Percentiles rank a stretch among this genome's conserved stretches.
phyloP scores from a whole-genome alignment of 164 flowering plant species.

The Berberis thunbergii region DNA sequence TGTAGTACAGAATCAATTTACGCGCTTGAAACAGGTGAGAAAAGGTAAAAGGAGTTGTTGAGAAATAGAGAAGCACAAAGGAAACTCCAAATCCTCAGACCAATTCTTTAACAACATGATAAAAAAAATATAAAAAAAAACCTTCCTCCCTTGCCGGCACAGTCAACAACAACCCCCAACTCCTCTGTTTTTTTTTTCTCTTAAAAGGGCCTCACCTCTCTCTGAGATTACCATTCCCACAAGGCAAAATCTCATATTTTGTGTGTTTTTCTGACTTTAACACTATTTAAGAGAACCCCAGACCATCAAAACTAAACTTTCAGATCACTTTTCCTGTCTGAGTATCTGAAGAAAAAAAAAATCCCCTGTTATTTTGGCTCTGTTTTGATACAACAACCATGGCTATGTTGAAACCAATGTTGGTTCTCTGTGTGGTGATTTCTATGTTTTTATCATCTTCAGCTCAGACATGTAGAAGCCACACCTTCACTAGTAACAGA shows the following conservation, averaged over 20 bases:
- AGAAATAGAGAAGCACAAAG: background rate
- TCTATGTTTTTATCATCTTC: conserved; percentile 14
- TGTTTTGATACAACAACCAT: background rate
- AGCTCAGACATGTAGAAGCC: conserved; percentile 26
- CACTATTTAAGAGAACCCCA: conserved; percentile 3
- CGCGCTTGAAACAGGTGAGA: conserved; percentile 1
- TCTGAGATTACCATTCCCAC: background rate
- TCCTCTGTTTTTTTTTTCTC: background rate
- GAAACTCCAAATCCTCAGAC: background rate
- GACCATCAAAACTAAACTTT: conserved; percentile 5
- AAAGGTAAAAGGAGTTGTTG: conserved; percentile 1
- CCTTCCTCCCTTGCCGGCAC: background rate
- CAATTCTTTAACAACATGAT: background rate
- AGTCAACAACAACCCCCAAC: conserved; percentile 7
- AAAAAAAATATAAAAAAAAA: background rate
- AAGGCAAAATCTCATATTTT: background rate
- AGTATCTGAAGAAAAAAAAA: too few species aligned
- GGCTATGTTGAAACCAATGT: conserved; percentile 3
- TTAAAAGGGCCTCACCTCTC: background rate
- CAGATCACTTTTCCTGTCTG: background rate
- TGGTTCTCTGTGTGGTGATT: conserved; percentile 1
- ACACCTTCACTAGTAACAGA: background rate
- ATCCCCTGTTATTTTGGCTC: too few species aligned
- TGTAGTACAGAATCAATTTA: background rate
- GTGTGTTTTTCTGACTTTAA: background rate